Percentiles rank a stretch among this genome's conserved stretches.
Evolutionary conservation across 768 basidiomycete species (phyloP).

Genomic region (Pisolithus albus): DNA sequence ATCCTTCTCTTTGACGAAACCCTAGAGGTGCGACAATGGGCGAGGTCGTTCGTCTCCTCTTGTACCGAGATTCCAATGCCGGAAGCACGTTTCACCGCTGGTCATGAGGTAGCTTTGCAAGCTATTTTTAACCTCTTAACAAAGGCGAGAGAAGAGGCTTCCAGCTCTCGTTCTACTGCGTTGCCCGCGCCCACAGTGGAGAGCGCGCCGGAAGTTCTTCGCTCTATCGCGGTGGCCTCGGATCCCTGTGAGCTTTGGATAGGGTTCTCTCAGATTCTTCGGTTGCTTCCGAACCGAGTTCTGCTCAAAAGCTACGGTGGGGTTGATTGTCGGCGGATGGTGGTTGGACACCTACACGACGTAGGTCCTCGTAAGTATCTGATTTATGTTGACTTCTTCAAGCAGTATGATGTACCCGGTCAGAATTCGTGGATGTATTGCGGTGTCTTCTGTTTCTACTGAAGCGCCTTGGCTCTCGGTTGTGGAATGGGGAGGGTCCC

Average conservation of each 20-base stretch:
- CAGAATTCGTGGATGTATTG: constrained; percentile 58
- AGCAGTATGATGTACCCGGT: constrained; percentile 3
- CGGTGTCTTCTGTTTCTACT: constrained; percentile 55
- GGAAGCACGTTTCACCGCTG: constrained; percentile 37
- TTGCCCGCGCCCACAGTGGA: constrained; percentile 2
- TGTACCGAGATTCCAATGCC: constrained; percentile 40
- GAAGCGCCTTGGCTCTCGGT: constrained; percentile 42
- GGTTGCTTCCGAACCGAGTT: constrained; percentile 44
- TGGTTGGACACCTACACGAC: constrained; percentile 56
- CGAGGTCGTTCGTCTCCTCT: constrained; percentile 39
- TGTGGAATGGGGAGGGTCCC: constrained; percentile 68
- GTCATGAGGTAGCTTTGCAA: constrained; percentile 42
- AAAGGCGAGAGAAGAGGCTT: constrained; percentile 6
- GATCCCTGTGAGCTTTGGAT: constrained; percentile 49
- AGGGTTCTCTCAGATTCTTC: constrained; percentile 38
- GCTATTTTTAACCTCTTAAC: constrained; percentile 27
- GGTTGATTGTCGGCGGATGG: constrained; percentile 43
- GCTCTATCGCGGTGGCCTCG: constrained; percentile 27
- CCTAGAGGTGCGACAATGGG: constrained; percentile 52
- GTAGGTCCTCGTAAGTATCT: constrained; percentile 50
- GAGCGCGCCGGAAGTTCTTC: constrained; percentile 1
- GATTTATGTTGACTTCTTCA: constrained; percentile 4
- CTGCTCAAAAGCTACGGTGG: constrained; percentile 31
- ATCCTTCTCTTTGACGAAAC: constrained; percentile 49
- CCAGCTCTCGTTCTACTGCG: not conserved